These are phyloP conservation scores for Ophiostoma himal-ulmi DNA, from an alignment of 2,329 filamentous ascomycete genomes.

Conservation along the genomic window DNA sequence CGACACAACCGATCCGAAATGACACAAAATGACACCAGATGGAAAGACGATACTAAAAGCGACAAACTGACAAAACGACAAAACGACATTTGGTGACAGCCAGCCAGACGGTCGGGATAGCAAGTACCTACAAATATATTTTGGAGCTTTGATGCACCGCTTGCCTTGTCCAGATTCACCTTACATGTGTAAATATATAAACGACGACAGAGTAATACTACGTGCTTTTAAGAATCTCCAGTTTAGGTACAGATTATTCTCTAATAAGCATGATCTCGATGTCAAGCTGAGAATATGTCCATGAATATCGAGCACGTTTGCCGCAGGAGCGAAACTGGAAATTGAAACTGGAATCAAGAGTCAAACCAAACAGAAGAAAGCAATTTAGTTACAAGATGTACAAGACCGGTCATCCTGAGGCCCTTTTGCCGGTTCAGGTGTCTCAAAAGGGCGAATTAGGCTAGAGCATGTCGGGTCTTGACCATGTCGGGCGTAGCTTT, in stretches of 20 bases:
- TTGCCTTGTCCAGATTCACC: slow-evolving; percentile 3
- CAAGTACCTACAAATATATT: neutral
- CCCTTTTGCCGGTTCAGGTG: slow-evolving; percentile 1
- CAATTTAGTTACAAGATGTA: neutral
- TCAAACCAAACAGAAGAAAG: neutral
- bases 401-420: neutral
- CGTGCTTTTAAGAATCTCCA: too few relatives aligned
- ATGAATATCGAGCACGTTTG: neutral
- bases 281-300: neutral
- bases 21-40: neutral
- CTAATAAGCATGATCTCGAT: neutral
- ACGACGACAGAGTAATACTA: neutral
- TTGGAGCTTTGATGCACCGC: neutral
- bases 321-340: neutral
- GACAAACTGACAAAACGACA: neutral
- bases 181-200: neutral
- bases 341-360: neutral
- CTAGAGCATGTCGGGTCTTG: slow-evolving; percentile 16
- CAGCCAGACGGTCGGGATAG: slow-evolving; percentile 3
- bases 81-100: neutral
- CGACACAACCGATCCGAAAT: neutral
- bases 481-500: slow-evolving; percentile 20
- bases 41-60: neutral
- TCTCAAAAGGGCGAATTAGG: slow-evolving; percentile 12
- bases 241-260: neutral